Base-by-base conservation (phyloP, 108 stramenopile genomes). In the Stephanodiscus minutulus region DNA sequence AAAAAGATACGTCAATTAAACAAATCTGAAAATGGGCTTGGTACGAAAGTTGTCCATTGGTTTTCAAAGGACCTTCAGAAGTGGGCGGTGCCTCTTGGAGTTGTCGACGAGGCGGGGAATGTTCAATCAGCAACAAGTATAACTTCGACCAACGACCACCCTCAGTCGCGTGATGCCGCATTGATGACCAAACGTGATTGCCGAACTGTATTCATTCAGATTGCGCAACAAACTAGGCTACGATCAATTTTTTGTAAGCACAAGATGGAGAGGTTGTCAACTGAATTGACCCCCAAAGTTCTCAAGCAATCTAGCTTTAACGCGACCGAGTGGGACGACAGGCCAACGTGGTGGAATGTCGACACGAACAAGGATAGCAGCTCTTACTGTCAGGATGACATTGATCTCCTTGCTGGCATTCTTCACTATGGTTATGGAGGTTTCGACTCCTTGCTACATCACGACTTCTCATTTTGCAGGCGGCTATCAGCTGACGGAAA, bases 31-130 rank as follows among this genome's bases (percentile, higher is more conserved):
- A 83, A 83, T 61, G 88, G 85, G 12, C 81, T 95, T 3, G 91
- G 91, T 11, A 74, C 85, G 9, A 91, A 88, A 57, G 76, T 89
- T 13, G 41, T 86, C 3, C 61, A 57, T 15, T 95, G 91, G 91
- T 70, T 89, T 57, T 33, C 65, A 15, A 87, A 87, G 31, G 86
- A 94, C 64, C 59, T 86, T 15, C 65, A 54, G 4, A 35, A 60
- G 28, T 73, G 72, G 72, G 61, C 54, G 20, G 52, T 50, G 35
- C 67, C 74, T n/a, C 79, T 87, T 21, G 74, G 74, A 21, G 62
- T 88, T 46, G 39, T 87, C 10, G 88, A 91, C 70, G 70, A 66
- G 50, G 66, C 63, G 24, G 87, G 87, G 9, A 76, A 76, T 70
- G 69, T 86, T 33, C 17, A 79, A 54, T 68, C 76, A n/a, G 64